phyloP scores from a whole-genome alignment of 2,329 filamentous ascomycete genomes.

The Sordariomycetes sp. region DNA sequence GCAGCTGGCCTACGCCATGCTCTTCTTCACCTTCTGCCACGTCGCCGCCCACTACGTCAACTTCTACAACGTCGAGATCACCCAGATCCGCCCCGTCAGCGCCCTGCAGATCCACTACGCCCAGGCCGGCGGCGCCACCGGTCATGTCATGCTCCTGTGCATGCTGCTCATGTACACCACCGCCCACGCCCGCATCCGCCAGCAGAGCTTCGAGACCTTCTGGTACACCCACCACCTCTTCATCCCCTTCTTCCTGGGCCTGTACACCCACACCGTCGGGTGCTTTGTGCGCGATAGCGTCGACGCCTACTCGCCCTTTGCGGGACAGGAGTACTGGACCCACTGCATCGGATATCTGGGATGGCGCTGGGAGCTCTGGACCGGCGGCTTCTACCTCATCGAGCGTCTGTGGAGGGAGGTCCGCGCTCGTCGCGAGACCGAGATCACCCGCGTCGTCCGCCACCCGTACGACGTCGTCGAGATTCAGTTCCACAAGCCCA shows the following conservation, averaged over 20 bases:
- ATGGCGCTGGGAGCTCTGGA: slow-evolving; percentile 93
- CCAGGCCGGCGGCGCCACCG: slow-evolving; percentile 83
- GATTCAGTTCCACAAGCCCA: slow-evolving; percentile 93
- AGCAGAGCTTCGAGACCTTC: slow-evolving; percentile 96
- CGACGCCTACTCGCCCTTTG: slow-evolving; percentile 72
- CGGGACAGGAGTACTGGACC: slow-evolving; percentile 70
- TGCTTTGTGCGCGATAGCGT: slow-evolving; percentile 88
- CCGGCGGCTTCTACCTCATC: slow-evolving; percentile 73
- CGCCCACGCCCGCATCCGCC: slow-evolving; percentile 83
- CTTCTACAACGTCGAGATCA: slow-evolving; percentile 90
- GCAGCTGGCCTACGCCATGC: slow-evolving; percentile 82
- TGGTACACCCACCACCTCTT: slow-evolving; percentile 99
- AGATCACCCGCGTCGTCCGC: slow-evolving; percentile 87
- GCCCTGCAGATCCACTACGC: slow-evolving; percentile 89
- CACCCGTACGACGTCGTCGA: slow-evolving; percentile 97
- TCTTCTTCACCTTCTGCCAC: slow-evolving; percentile 75
- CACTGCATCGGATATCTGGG: slow-evolving; percentile 94
- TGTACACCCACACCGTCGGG: slow-evolving; percentile 92
- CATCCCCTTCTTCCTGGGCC: slow-evolving; percentile 82
- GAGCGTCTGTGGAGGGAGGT: slow-evolving; percentile 91
- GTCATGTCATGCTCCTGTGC: slow-evolving; percentile 96
- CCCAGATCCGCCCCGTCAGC: slow-evolving; percentile 68
- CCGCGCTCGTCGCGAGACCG: slow-evolving; percentile 70
- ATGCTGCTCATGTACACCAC: slow-evolving; percentile 99
- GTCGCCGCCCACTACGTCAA: slow-evolving; percentile 86